phyloP scores from a whole-genome alignment of 2,329 filamentous ascomycete genomes.

The Neophaeococcomyces aloes region DNA sequence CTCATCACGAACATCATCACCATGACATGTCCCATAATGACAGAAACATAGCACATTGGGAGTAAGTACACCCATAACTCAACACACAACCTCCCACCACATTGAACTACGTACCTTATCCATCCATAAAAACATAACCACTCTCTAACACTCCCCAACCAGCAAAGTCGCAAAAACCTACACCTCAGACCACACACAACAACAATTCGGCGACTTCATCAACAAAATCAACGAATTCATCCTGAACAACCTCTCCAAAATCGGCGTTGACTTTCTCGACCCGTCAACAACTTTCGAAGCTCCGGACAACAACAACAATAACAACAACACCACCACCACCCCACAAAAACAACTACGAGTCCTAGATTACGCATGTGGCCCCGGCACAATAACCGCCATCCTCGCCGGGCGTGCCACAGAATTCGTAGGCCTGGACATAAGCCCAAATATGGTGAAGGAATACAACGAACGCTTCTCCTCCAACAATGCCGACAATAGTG shows the following conservation, averaged over 20 bases:
- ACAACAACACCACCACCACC: too few relatives aligned
- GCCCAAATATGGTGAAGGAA: conserved; percentile 56
- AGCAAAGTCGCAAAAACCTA: conserved; percentile 19
- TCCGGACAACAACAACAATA: neutral
- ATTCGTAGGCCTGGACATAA: conserved; percentile 59
- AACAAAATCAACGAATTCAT: conserved; percentile 18
- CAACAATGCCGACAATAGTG: conserved; percentile 24
- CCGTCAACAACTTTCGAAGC: conserved; percentile 11
- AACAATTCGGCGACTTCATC: conserved; percentile 13
- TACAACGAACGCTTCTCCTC: conserved; percentile 52
- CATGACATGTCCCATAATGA: conserved; percentile 14
- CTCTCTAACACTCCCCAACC: neutral
- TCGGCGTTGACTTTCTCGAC: conserved; percentile 18
- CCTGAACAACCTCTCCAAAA: conserved; percentile 16
- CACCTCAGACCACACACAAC: conserved; percentile 17
- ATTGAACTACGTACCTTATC: too few relatives aligned
- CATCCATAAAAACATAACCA: too few relatives aligned
- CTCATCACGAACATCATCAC: conserved; percentile 8
- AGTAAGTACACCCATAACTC: conserved; percentile 17
- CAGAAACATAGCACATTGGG: conserved; percentile 17
- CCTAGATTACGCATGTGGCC: conserved; percentile 68
- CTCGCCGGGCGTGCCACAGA: conserved; percentile 53
- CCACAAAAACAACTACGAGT: conserved; percentile 28
- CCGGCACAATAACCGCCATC: conserved; percentile 43
- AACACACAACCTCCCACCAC: too few relatives aligned